Conservation (phyloP, 2,329 filamentous ascomycete species). For the Pezicula carpinea region DNA sequence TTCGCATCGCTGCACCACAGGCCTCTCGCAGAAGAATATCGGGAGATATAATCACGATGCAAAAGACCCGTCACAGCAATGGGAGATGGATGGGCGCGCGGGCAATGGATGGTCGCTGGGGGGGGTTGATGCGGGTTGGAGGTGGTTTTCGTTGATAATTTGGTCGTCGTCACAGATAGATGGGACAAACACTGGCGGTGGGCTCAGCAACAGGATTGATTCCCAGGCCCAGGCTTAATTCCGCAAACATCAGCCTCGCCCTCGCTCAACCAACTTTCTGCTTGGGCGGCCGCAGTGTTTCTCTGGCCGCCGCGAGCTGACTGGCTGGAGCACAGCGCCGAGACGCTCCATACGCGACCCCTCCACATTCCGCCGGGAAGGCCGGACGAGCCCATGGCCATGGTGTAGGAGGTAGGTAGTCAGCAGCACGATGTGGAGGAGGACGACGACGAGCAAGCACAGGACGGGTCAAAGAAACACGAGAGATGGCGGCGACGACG, state of each 20-base stretch:
- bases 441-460: too few species aligned
- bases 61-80: background rate
- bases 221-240: too few species aligned
- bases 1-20: conserved; percentile 11
- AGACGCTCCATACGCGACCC: background rate
- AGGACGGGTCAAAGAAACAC: too few species aligned
- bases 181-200: conserved; percentile 11
- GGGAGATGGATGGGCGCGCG: background rate
- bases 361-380: background rate
- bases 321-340: background rate
- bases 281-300: background rate
- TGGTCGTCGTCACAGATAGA: too few species aligned
- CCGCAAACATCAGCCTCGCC: background rate
- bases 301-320: background rate
- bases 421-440: too few species aligned
- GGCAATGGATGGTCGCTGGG: background rate
- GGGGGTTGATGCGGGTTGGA: background rate
- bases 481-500: too few species aligned
- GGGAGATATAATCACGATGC: background rate
- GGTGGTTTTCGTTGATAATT: too few species aligned
- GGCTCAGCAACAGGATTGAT: background rate
- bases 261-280: background rate
- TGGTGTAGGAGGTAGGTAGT: background rate
- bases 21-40: background rate
- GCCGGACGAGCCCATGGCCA: background rate